Base-by-base conservation (phyloP, 1,284 basidiomycete species). In the Cutaneotrichosporon mucoides region DNA sequence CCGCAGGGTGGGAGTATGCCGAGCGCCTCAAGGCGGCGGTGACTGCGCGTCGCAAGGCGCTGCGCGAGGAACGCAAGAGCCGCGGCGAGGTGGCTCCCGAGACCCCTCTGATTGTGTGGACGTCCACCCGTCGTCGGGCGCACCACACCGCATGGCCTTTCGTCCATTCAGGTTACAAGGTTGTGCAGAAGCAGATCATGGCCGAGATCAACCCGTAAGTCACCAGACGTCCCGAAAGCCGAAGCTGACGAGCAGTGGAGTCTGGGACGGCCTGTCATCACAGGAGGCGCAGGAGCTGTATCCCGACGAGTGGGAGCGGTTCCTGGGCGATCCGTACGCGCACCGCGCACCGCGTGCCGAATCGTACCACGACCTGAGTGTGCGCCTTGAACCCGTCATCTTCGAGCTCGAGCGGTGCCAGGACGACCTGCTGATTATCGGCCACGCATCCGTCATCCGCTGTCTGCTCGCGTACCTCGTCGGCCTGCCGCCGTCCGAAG, bases 141-240 rank as follows among this genome's bases (percentile, higher is more conserved):
- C 88, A 95, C 68, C 93, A 97, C 75, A 96, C 93, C 1, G 92
- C 93, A 1, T 94, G 92, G 87, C 95, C 95, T 0, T 96, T 99
- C 79, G 82, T 92, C 53, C 84, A 82, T 58, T 68, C 79, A 0
- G 82, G 82, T 1, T 84, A 82, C 73, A 92, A 92, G 72, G 90
- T 99, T 15, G 84, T 92, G 47, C 92, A 99, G 79, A 93, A 94
- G 68, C 85, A 89, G 0, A 94, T 95, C 76, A 95, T 99, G 90
- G 84, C 87, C 58, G 94, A 99, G 81, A 95, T 99, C 73, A 99
- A 99, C 71, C 95, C 95, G 46, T 82, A 73, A 47, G 79, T 47
- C 40, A 9, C 12, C 12, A 9, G 9, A 9, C 4, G 13, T 12
- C 12, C 13, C 16, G 12, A n/a, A 6, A 45, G 12, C 24, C 24